Percentiles rank a stretch among this genome's conserved stretches.
Evolutionary conservation across 2,329 filamentous ascomycete genomes (phyloP).

Genomic region (Aspergillus proliferans): DNA sequence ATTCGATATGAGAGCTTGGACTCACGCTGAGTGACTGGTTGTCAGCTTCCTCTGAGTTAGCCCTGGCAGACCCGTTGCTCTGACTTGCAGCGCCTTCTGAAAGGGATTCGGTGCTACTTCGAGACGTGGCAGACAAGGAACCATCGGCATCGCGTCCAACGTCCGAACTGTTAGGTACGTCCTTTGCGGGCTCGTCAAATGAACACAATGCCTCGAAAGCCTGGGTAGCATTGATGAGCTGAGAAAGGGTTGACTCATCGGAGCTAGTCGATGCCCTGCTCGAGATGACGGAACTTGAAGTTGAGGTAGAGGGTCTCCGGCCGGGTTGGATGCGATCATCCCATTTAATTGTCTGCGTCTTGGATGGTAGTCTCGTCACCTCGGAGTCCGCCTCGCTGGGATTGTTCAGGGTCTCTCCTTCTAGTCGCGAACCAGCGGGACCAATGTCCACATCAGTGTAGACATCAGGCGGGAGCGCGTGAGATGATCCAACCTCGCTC

Average conservation of each 20-base stretch:
- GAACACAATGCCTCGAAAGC: too few relatives aligned
- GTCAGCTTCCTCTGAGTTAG: too few relatives aligned
- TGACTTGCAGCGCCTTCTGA: too few relatives aligned
- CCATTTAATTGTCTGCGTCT: neutral
- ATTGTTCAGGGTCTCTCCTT: neutral
- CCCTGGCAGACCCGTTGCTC: too few relatives aligned
- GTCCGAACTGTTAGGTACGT: too few relatives aligned
- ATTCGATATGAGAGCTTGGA: too few relatives aligned
- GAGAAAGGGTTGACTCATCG: neutral
- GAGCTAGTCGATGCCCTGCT: neutral
- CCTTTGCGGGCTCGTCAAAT: too few relatives aligned
- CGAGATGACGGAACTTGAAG: neutral
- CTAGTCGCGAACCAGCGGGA: neutral
- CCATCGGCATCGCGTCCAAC: too few relatives aligned
- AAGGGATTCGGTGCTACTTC: too few relatives aligned
- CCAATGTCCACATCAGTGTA: neutral
- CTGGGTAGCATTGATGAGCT: too few relatives aligned
- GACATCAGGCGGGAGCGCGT: slow-evolving; percentile 1
- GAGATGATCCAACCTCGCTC: slow-evolving; percentile 2
- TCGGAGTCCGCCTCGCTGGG: neutral
- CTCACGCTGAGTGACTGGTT: too few relatives aligned
- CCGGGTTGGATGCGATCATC: neutral
- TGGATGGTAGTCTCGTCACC: neutral
- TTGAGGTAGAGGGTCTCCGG: neutral
- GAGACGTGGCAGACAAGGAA: too few relatives aligned